phyloP scores from a whole-genome alignment of 1,284 basidiomycete genomes.

The Schizopora paradoxa region DNA sequence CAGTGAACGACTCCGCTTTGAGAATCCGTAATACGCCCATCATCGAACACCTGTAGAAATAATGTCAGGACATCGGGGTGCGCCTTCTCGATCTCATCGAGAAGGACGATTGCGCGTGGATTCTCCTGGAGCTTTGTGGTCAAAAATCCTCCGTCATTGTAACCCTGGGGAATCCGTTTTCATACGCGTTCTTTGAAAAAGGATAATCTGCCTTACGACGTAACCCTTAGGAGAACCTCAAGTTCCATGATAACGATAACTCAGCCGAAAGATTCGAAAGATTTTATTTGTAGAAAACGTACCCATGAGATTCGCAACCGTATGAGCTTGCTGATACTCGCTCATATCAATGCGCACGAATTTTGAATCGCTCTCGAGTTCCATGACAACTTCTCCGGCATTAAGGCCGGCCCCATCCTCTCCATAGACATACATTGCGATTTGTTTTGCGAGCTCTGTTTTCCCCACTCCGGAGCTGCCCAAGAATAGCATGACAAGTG shows the following conservation, averaged over 20 bases:
- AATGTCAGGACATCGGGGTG: slow-evolving; percentile 13
- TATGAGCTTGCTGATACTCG: slow-evolving; percentile 11
- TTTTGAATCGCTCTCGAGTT: slow-evolving; percentile 7
- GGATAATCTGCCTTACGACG: slow-evolving; percentile 8
- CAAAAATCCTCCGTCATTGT: slow-evolving; percentile 9
- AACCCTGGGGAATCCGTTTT: slow-evolving; percentile 5
- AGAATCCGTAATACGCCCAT: slow-evolving; percentile 14
- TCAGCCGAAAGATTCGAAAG: too few species aligned
- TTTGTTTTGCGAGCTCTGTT: slow-evolving; percentile 14
- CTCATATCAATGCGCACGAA: slow-evolving; percentile 15
- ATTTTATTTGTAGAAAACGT: too few species aligned
- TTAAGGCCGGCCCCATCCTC: slow-evolving; percentile 1
- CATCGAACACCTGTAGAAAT: slow-evolving; percentile 15
- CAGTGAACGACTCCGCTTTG: slow-evolving; percentile 11
- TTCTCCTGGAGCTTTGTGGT: slow-evolving; percentile 7
- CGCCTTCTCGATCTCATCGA: slow-evolving; percentile 14
- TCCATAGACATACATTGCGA: slow-evolving; percentile 7
- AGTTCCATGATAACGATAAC: too few species aligned
- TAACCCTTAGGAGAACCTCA: slow-evolving; percentile 14
- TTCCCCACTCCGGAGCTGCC: slow-evolving; percentile 15
- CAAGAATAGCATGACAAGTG: slow-evolving; percentile 14
- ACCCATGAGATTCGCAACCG: slow-evolving; percentile 10
- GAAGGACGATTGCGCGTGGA: slow-evolving; percentile 11
- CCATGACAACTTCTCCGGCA: neutral
- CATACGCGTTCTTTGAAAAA: neutral